phyloP scores from a whole-genome alignment of 73 alveolate species.

The Paramecium sexaurelia region DNA sequence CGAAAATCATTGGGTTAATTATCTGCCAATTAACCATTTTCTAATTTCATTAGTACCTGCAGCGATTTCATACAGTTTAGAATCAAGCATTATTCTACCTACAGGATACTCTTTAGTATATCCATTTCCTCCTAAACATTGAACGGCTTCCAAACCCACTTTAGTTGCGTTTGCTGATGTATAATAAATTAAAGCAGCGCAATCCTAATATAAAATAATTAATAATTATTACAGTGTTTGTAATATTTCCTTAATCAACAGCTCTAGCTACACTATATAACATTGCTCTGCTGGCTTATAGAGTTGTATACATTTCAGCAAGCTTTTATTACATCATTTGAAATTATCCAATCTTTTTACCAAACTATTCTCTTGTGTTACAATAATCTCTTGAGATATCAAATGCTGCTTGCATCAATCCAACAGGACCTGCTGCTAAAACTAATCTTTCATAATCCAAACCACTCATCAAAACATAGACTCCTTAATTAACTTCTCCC shows the following conservation, averaged over 20 bases:
- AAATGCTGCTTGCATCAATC: slow-evolving; percentile 86
- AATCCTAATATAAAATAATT: slow-evolving; percentile 63
- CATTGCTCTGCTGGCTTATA: slow-evolving; percentile 79
- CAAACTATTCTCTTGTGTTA: slow-evolving; percentile 78
- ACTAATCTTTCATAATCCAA: slow-evolving; percentile 88
- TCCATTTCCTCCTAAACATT: slow-evolving; percentile 86
- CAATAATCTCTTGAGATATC: slow-evolving; percentile 81
- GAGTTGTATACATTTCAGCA: slow-evolving; percentile 88
- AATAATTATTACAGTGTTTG: slow-evolving; percentile 33
- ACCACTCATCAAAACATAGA: slow-evolving; percentile 89
- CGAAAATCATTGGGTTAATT: not conserved
- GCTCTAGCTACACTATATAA: slow-evolving; percentile 74
- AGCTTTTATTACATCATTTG: slow-evolving; percentile 84
- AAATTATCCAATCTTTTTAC: slow-evolving; percentile 81
- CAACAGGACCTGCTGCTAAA: slow-evolving; percentile 93
- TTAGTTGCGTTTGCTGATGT: slow-evolving; percentile 72
- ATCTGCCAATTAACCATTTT: slow-evolving; percentile 62
- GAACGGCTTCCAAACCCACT: slow-evolving; percentile 76
- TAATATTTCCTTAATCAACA: slow-evolving; percentile 75
- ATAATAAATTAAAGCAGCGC: slow-evolving; percentile 79
- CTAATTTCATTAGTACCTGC: slow-evolving; percentile 90
- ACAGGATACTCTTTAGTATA: slow-evolving; percentile 85
- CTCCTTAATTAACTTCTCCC: slow-evolving; percentile 83
- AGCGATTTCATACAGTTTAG: slow-evolving; percentile 90
- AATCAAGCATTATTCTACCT: slow-evolving; percentile 88